phyloP scores from a whole-genome alignment of 169 alveolate species.

The Plasmodium sp. region DNA sequence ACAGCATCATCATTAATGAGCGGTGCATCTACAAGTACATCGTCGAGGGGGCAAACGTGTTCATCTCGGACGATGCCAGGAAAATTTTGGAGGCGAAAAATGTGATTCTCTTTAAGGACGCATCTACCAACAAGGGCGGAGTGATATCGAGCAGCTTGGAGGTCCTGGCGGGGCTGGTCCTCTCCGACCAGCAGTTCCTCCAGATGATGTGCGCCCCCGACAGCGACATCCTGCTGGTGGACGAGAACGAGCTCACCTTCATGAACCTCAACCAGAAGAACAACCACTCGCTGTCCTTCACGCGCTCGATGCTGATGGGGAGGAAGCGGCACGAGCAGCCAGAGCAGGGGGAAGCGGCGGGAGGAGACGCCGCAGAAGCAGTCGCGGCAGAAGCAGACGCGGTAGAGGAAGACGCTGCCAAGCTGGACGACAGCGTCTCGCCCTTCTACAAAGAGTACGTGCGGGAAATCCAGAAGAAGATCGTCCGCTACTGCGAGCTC shows the following conservation, averaged over 20 bases:
- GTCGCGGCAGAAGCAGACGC: not conserved
- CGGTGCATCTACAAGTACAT: slow-evolving; percentile 82
- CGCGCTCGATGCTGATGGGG: not conserved
- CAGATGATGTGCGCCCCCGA: slow-evolving; percentile 71
- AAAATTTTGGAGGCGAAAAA: slow-evolving; percentile 85
- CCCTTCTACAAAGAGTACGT: slow-evolving; percentile 80
- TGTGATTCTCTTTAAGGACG: slow-evolving; percentile 87
- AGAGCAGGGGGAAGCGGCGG: not conserved
- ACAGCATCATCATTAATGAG: slow-evolving; percentile 80
- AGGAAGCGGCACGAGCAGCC: not conserved
- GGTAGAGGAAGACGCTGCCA: not conserved
- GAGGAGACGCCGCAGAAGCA: not conserved
- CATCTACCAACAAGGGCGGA: slow-evolving; percentile 91
- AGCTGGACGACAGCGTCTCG: slow-evolving; percentile 2
- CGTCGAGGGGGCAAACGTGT: slow-evolving; percentile 91
- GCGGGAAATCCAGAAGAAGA: slow-evolving; percentile 80
- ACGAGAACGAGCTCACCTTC: slow-evolving; percentile 14
- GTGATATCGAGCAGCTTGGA: slow-evolving; percentile 90
- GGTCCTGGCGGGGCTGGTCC: slow-evolving; percentile 88
- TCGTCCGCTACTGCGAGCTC: slow-evolving; percentile 76
- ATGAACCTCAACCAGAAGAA: slow-evolving; percentile 21
- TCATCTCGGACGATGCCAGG: slow-evolving; percentile 89
- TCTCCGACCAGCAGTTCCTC: slow-evolving; percentile 82
- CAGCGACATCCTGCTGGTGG: slow-evolving; percentile 9
- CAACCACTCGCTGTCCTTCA: slow-evolving; percentile 15